Conservation (phyloP, 345 rosid species). For the Excoecaria cochinchinensis region DNA sequence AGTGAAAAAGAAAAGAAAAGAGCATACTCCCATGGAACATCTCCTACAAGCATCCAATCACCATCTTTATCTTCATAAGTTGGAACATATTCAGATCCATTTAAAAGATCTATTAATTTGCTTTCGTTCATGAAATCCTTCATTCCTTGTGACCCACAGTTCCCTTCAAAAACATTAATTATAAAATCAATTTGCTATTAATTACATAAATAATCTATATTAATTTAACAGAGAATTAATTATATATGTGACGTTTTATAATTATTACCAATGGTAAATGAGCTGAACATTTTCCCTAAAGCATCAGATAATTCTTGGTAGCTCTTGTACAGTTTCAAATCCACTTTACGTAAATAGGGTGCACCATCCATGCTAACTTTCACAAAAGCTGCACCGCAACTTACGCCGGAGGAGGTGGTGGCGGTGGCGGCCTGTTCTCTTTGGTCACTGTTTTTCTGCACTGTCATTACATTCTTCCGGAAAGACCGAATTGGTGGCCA, state of each 20-base stretch:
- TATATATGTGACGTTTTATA: background rate
- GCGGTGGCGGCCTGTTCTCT: slow-evolving; percentile 2
- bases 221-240: background rate
- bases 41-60: slow-evolving; percentile 39
- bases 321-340: slow-evolving; percentile 29
- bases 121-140: slow-evolving; percentile 30
- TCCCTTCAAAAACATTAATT: slow-evolving; percentile 5
- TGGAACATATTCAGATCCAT: slow-evolving; percentile 30
- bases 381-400: slow-evolving; percentile 19
- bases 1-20: background rate
- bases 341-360: slow-evolving; percentile 31
- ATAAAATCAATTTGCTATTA: too few species aligned
- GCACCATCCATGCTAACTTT: slow-evolving; percentile 38
- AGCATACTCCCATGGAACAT: slow-evolving; percentile 36
- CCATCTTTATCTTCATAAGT: slow-evolving; percentile 35
- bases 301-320: slow-evolving; percentile 32
- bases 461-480: slow-evolving; percentile 26
- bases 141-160: slow-evolving; percentile 27
- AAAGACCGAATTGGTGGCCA: slow-evolving; percentile 33
- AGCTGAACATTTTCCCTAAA: slow-evolving; percentile 34
- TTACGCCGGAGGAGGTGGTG: background rate
- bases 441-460: slow-evolving; percentile 19
- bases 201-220: too few species aligned
- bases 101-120: slow-evolving; percentile 27
- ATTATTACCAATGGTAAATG: slow-evolving; percentile 31